phyloP scores from a whole-genome alignment of 148 eudicot genomes.

The Silene latifolia region DNA sequence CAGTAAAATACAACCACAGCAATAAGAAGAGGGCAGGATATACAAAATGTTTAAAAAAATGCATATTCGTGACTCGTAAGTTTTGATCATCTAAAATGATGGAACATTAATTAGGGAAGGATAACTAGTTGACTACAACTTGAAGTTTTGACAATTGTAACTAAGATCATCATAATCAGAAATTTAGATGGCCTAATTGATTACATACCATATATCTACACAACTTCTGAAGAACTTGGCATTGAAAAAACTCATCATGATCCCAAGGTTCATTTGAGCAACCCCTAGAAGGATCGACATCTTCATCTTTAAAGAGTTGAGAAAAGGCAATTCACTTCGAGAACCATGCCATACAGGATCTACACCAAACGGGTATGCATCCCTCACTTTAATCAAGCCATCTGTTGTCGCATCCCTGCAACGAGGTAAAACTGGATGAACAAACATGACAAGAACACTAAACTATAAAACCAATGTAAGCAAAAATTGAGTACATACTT shows the following conservation, averaged over 20 bases:
- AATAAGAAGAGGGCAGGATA: not conserved
- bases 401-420: slow-evolving; percentile 51
- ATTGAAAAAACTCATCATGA: slow-evolving; percentile 50
- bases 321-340: slow-evolving; percentile 60
- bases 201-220: slow-evolving; percentile 48
- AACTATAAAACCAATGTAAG: slow-evolving; percentile 13
- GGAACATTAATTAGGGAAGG: not conserved
- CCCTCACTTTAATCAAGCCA: slow-evolving; percentile 57
- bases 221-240: slow-evolving; percentile 45
- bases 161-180: not conserved
- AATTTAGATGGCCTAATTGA: not conserved
- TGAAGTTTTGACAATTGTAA: not conserved
- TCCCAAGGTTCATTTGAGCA: slow-evolving; percentile 61
- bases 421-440: slow-evolving; percentile 12
- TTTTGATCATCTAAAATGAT: not conserved
- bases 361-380: slow-evolving; percentile 54
- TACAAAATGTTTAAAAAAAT: not conserved
- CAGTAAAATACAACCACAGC: slow-evolving; percentile 9
- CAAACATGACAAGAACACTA: not conserved
- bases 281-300: slow-evolving; percentile 65
- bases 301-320: slow-evolving; percentile 66
- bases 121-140: not conserved
- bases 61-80: not conserved
- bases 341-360: slow-evolving; percentile 66
- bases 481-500: slow-evolving; percentile 28